Evolutionary conservation across 192 early-diverging fungal genomes (phyloP).

Genomic region (Nowakowskiella sp.): DNA sequence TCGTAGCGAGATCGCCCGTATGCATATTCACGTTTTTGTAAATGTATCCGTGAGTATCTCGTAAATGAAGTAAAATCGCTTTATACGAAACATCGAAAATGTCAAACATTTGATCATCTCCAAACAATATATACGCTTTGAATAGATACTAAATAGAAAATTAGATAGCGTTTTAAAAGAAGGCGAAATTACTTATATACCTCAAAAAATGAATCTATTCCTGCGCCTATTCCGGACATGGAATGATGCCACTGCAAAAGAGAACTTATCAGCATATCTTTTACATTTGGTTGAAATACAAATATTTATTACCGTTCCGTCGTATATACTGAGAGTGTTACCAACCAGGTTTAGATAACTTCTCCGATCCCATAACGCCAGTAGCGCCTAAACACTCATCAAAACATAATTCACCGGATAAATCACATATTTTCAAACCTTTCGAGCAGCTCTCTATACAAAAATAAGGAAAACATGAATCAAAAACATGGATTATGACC

Average conservation of each 20-base stretch:
- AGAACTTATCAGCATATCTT: slow-evolving; percentile 6
- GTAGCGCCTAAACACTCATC: slow-evolving; percentile 58
- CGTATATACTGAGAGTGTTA: slow-evolving; percentile 67
- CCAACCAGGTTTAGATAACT: slow-evolving; percentile 74
- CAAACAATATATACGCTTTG: slow-evolving; percentile 85
- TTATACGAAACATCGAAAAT: slow-evolving; percentile 71
- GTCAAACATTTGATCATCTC: slow-evolving; percentile 63
- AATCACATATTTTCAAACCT: slow-evolving; percentile 4
- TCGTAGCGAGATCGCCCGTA: slow-evolving; percentile 51
- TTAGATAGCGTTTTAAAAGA: no score
- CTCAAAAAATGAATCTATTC: slow-evolving; percentile 84
- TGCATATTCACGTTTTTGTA: slow-evolving; percentile 84
- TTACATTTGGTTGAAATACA: slow-evolving; percentile 3
- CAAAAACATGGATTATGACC: background rate
- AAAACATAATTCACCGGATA: background rate
- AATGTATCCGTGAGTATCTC: slow-evolving; percentile 64
- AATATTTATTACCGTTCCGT: slow-evolving; percentile 27
- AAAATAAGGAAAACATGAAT: background rate
- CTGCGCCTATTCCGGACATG: slow-evolving; percentile 75
- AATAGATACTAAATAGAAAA: slow-evolving; percentile 66
- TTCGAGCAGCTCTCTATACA: slow-evolving; percentile 17
- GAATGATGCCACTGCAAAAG: slow-evolving; percentile 56
- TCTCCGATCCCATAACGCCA: slow-evolving; percentile 67
- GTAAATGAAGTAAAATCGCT: slow-evolving; percentile 53
- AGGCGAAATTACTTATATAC: no score